Base-by-base conservation (phyloP, 768 basidiomycete genomes). In the Mycena metata region DNA sequence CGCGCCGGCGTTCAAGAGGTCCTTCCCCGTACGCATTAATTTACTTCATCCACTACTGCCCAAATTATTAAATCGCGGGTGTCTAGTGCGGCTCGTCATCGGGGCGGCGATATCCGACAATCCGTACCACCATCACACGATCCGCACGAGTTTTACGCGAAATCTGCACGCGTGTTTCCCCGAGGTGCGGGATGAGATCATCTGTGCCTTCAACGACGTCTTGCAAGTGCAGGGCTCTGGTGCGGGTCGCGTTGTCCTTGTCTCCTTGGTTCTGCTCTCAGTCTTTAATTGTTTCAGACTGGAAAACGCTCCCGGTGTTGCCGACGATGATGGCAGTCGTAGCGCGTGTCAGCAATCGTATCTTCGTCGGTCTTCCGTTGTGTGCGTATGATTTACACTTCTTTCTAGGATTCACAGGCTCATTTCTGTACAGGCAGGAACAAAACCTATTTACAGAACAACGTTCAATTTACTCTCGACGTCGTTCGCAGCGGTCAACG, bases 161-260 rank as follows among this genome's bases (percentile, higher is more conserved):
- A 81, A 77, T 60, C 66, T 82, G 11, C 76, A 68, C 2, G 47
- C 39, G 1, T 41, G 79, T 3, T 80, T 74, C 47, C 69, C 75
- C 0, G 73, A 75, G 17, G 72, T 85, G 13, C 73, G 69, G 10
- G 79, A 83, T 13, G 84, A 85, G 51, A 69, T 83, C 23, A 26
- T 72, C 2, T 66, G 69, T 24, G 64, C 69, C 0, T 70, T 70
- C 19, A 41, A 66, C 15, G 64, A 70, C 7, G 60, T 66, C 5
- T 21, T 70, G 15, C 26, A 51, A 2, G 26, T 62, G 42, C 10
- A 62, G 5, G 64, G 43, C 19, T 50, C 52, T 1, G 62, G 67
- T 69, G 10, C 12, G 59, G 3, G n/a, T 21, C 7, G 42, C 8
- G 3, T 17, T 3, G 17, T 35, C 9, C 17, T 17, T 3, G 17